A percentile compares a stretch with the other conserved stretches of the same genome.
Evolutionary conservation across 179 eudicot genomes (phyloP).

Genomic region (Kewa caespitosa): DNA sequence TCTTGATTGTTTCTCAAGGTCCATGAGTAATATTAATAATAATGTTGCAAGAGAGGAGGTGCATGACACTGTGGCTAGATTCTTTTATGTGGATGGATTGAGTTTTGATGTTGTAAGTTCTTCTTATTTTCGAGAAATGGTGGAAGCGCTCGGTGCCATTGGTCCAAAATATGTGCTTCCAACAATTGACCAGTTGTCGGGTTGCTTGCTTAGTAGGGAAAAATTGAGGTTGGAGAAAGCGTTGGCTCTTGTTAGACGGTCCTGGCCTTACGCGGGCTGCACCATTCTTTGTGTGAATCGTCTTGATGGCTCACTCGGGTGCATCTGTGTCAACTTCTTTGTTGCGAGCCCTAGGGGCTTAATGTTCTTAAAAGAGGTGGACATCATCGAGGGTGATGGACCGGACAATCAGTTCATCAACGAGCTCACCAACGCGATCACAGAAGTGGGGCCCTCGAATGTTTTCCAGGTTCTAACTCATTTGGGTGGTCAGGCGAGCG

Average conservation of each 20-base stretch:
- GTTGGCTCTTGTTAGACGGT: slow-evolving; percentile 32
- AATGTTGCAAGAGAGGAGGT: slow-evolving; percentile 27
- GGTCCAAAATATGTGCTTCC: slow-evolving; percentile 42
- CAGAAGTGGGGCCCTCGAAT: slow-evolving; percentile 37
- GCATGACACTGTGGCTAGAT: slow-evolving; percentile 42
- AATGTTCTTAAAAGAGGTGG: slow-evolving; percentile 38
- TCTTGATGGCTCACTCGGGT: slow-evolving; percentile 38
- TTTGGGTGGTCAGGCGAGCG: slow-evolving; percentile 36
- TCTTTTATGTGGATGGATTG: slow-evolving; percentile 39
- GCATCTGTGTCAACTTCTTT: slow-evolving; percentile 49
- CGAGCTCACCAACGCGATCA: slow-evolving; percentile 34
- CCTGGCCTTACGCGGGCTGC: slow-evolving; percentile 45
- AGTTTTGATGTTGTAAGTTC: slow-evolving; percentile 32
- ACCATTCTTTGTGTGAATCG: slow-evolving; percentile 43
- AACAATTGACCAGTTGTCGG: slow-evolving; percentile 30
- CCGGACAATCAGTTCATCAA: slow-evolving; percentile 34
- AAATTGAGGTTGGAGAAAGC: slow-evolving; percentile 36
- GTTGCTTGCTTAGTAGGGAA: slow-evolving; percentile 36
- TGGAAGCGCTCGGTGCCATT: slow-evolving; percentile 27
- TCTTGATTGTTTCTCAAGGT: neutral
- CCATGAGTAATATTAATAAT: too few relatives aligned
- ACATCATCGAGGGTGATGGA: slow-evolving; percentile 38
- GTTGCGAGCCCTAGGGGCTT: slow-evolving; percentile 42
- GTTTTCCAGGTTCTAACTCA: slow-evolving; percentile 44
- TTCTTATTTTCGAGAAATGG: slow-evolving; percentile 39